phyloP scores from a whole-genome alignment of 2,329 filamentous ascomycete genomes.

The Blastomyces parvus region DNA sequence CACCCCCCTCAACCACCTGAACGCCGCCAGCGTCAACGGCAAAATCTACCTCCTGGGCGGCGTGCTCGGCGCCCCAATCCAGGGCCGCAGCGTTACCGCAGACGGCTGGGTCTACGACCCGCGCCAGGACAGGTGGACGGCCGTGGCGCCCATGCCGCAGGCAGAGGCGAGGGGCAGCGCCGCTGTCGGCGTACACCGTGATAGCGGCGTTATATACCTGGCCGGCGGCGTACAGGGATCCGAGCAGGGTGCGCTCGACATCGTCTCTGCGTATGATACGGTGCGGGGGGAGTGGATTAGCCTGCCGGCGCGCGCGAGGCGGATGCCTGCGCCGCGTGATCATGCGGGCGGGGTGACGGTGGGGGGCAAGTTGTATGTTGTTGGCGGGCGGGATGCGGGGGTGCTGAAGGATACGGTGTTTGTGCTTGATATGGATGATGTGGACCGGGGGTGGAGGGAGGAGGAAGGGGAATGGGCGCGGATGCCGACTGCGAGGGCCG shows the following conservation, averaged over 20 bases:
- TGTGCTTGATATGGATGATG: neutral
- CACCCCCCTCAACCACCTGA: neutral
- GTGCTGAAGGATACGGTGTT: neutral
- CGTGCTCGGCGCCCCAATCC: neutral
- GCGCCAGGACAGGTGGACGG: neutral
- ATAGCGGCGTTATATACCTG: neutral
- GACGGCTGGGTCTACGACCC: slow-evolving; percentile 2
- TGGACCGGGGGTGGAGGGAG: neutral
- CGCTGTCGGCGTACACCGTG: slow-evolving; percentile 1
- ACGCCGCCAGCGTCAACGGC: slow-evolving; percentile 2
- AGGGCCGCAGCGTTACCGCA: neutral
- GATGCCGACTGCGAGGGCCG: neutral
- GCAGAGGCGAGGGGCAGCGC: slow-evolving; percentile 1
- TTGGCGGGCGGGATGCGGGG: neutral
- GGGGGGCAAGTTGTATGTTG: neutral
- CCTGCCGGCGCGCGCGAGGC: neutral
- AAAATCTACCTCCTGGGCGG: slow-evolving; percentile 1
- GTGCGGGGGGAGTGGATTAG: neutral
- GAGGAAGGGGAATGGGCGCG: neutral
- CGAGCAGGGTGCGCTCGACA: neutral
- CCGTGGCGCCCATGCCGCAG: neutral
- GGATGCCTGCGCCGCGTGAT: neutral
- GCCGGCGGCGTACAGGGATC: neutral
- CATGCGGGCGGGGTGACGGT: neutral
- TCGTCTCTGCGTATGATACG: slow-evolving; percentile 2